Percentiles rank a stretch among this genome's conserved stretches.
Evolutionary conservation across 495 filamentous ascomycete genomes (phyloP).

Genomic region (Cercophora samala): DNA sequence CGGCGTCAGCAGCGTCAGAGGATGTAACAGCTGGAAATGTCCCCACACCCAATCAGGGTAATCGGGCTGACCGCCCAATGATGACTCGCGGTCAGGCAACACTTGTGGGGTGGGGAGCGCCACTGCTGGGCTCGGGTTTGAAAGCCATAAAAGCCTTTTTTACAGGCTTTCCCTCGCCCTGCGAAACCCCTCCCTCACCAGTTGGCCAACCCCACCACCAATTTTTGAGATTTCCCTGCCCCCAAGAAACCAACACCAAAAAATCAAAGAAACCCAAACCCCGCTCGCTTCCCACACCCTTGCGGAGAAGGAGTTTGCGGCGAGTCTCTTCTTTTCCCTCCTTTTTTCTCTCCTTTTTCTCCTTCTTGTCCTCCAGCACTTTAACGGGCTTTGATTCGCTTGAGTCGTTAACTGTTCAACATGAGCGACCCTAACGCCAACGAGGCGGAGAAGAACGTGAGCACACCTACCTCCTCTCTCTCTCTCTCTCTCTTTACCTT

Average conservation of each 20-base stretch:
- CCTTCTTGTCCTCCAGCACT: neutral
- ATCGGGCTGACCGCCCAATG: conserved; percentile 20
- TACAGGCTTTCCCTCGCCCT: neutral
- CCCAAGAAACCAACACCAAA: conserved; percentile 14
- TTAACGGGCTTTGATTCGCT: conserved; percentile 6
- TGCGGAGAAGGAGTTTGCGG: conserved; percentile 4
- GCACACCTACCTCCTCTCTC: conserved; percentile 27
- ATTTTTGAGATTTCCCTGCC: conserved; percentile 19
- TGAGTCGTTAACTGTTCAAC: conserved; percentile 42
- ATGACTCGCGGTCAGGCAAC: conserved; percentile 17
- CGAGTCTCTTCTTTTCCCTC: neutral
- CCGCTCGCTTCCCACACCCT: conserved; percentile 4
- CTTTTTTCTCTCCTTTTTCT: conserved; percentile 10
- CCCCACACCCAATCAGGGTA: neutral
- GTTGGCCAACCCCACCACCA: conserved; percentile 31
- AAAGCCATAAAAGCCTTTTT: conserved; percentile 28
- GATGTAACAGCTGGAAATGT: neutral
- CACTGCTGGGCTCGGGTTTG: conserved; percentile 11
- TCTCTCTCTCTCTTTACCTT: neutral
- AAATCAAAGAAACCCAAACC: conserved; percentile 15
- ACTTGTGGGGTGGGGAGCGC: conserved; percentile 11
- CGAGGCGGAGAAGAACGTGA: conserved; percentile 97
- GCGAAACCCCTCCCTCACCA: conserved; percentile 31
- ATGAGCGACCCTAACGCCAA: conserved; percentile 88
- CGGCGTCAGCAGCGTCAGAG: conserved; percentile 2